Conservation (phyloP, 108 stramenopile genomes). For the Conticribra guillardii region DNA sequence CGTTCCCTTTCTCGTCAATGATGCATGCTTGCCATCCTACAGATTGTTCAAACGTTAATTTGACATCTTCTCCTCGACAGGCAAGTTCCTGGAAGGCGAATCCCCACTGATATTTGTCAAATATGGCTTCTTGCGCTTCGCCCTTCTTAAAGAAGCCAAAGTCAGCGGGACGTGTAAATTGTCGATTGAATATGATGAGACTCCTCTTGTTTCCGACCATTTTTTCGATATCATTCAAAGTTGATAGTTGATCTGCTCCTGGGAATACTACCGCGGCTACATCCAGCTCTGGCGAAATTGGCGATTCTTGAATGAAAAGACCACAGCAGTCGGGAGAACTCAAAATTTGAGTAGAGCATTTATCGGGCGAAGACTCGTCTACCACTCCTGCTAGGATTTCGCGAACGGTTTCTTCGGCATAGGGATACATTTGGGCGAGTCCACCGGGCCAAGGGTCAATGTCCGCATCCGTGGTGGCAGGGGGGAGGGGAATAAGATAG, state of each 20-base stretch:
- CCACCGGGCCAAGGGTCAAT: slow-evolving; percentile 80
- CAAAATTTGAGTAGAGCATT: slow-evolving; percentile 60
- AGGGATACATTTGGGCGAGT: slow-evolving; percentile 74
- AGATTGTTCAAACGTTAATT: slow-evolving; percentile 60
- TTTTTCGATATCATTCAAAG: slow-evolving; percentile 58
- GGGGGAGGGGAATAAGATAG: slow-evolving; percentile 67
- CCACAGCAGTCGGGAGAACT: slow-evolving; percentile 67
- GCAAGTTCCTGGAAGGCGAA: slow-evolving; percentile 78
- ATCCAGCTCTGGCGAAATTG: slow-evolving; percentile 50
- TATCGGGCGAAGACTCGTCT: slow-evolving; percentile 29
- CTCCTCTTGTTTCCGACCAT: slow-evolving; percentile 64
- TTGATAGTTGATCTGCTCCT: slow-evolving; percentile 57
- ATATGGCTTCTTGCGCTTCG: slow-evolving; percentile 36
- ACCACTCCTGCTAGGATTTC: slow-evolving; percentile 59
- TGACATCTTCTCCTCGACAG: slow-evolving; percentile 71
- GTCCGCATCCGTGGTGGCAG: slow-evolving; percentile 63
- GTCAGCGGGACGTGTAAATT: slow-evolving; percentile 63
- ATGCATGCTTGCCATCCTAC: slow-evolving; percentile 58
- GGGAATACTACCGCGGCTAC: slow-evolving; percentile 67
- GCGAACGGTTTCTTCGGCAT: slow-evolving; percentile 61
- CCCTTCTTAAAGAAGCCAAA: slow-evolving; percentile 59
- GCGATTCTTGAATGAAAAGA: slow-evolving; percentile 67
- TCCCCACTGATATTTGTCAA: slow-evolving; percentile 58
- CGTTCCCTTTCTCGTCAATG: slow-evolving; percentile 47
- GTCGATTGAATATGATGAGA: slow-evolving; percentile 62